These are phyloP conservation scores for Fraxinus baroniana DNA, from an alignment of 305 asterid genomes.

Conservation along the genomic window DNA sequence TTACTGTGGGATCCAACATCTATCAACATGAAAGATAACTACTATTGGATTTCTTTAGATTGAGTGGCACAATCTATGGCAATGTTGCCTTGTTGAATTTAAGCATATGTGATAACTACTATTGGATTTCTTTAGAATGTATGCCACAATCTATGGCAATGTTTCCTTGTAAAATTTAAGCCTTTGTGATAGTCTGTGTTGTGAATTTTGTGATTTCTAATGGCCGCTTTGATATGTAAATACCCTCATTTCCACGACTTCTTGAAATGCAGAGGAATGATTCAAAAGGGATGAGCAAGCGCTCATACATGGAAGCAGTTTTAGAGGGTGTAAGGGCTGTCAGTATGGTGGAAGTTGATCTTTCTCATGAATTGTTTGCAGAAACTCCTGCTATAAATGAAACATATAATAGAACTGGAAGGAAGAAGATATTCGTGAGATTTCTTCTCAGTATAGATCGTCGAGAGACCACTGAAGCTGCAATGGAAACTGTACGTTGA, in stretches of 20 bases:
- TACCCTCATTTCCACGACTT: background rate
- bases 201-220: slow-evolving; percentile 3
- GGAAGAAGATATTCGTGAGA: slow-evolving; percentile 70
- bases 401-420: slow-evolving; percentile 32
- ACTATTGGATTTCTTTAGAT: background rate
- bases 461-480: slow-evolving; percentile 83
- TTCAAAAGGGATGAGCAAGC: slow-evolving; percentile 85
- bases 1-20: background rate
- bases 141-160: background rate
- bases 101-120: background rate
- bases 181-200: background rate
- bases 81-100: slow-evolving; percentile 5
- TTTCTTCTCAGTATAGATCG: slow-evolving; percentile 92
- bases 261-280: slow-evolving; percentile 57
- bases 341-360: slow-evolving; percentile 48
- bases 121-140: background rate
- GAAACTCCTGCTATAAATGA: slow-evolving; percentile 28
- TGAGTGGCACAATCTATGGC: background rate
- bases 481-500: slow-evolving; percentile 84
- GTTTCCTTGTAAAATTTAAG: slow-evolving; percentile 5
- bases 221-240: background rate
- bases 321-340: slow-evolving; percentile 72
- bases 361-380: slow-evolving; percentile 32
- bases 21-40: background rate
- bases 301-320: slow-evolving; percentile 80